phyloP scores from a whole-genome alignment of 345 rosid genomes.

The Carallia pectinifolia region DNA sequence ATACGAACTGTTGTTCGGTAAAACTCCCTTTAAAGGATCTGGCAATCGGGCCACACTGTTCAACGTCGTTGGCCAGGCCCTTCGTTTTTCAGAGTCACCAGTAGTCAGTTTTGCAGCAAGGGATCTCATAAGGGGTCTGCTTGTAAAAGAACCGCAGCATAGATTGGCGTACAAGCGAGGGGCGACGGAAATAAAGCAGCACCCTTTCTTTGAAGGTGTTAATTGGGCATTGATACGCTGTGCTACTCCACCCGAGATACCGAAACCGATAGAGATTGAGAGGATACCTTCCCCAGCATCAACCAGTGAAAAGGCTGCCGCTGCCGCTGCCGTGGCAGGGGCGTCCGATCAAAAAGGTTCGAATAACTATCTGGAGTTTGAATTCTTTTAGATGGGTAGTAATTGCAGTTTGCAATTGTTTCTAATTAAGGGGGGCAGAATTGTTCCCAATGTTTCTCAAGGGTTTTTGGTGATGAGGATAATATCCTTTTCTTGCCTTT shows the following conservation, averaged over 20 bases:
- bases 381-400: conserved; percentile 66
- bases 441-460: conserved; percentile 31
- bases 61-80: conserved; percentile 91
- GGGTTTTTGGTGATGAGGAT: conserved; percentile 36
- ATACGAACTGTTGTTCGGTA: conserved; percentile 80
- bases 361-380: conserved; percentile 83
- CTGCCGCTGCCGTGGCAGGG: conserved; percentile 26
- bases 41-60: conserved; percentile 82
- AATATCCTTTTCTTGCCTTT: conserved; percentile 15
- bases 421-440: conserved; percentile 39
- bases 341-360: conserved; percentile 59
- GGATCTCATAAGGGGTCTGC: conserved; percentile 75
- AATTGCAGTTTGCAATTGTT: conserved; percentile 27
- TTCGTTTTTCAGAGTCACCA: conserved; percentile 76
- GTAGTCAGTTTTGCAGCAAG: conserved; percentile 80
- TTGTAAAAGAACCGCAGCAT: conserved; percentile 86
- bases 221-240: conserved; percentile 92
- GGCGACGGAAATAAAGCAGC: conserved; percentile 92
- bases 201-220: conserved; percentile 87
- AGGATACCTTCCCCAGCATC: conserved; percentile 41
- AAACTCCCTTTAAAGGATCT: conserved; percentile 90
- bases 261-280: conserved; percentile 74
- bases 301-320: conserved; percentile 47
- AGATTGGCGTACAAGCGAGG: conserved; percentile 81
- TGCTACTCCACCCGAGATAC: conserved; percentile 84